These are phyloP conservation scores for Sporisorium iseilematis-ciliati DNA, from an alignment of 1,284 basidiomycete genomes.

Conservation along the genomic window DNA sequence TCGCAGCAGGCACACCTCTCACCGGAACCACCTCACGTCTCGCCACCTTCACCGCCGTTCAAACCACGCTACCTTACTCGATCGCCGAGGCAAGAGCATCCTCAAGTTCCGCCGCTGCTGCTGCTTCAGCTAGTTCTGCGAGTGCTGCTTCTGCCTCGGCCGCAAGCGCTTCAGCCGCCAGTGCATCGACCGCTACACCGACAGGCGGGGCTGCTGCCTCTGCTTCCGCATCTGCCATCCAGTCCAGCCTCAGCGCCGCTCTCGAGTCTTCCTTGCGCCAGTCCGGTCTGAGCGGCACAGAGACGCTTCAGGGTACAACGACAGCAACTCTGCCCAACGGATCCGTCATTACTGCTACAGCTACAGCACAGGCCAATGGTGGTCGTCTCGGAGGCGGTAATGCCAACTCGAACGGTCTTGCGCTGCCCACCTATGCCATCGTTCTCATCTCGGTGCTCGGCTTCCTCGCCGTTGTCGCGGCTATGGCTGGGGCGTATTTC, in stretches of 20 bases:
- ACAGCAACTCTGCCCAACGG: slow-evolving; percentile 61
- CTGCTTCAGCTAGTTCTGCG: slow-evolving; percentile 30
- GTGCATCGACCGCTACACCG: slow-evolving; percentile 6
- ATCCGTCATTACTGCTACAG: slow-evolving; percentile 55
- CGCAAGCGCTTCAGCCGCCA: slow-evolving; percentile 21
- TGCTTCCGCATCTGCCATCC: slow-evolving; percentile 47
- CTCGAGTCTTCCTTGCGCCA: slow-evolving; percentile 51
- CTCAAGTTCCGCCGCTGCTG: slow-evolving; percentile 35
- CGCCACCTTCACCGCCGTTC: slow-evolving; percentile 56
- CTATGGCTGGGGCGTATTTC: slow-evolving; percentile 53
- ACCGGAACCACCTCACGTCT: slow-evolving; percentile 50
- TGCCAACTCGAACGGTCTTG: slow-evolving; percentile 38
- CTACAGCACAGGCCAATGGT: slow-evolving; percentile 61
- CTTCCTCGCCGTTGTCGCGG: slow-evolving; percentile 56
- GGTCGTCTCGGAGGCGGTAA: slow-evolving; percentile 34
- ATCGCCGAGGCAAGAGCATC: slow-evolving; percentile 43
- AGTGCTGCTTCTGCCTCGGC: slow-evolving; percentile 36
- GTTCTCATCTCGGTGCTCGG: slow-evolving; percentile 63
- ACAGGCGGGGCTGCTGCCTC: slow-evolving; percentile 25
- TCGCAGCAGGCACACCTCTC: slow-evolving; percentile 38
- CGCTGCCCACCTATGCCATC: slow-evolving; percentile 58
- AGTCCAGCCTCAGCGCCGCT: slow-evolving; percentile 51
- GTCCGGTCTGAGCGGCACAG: slow-evolving; percentile 56
- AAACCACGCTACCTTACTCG: slow-evolving; percentile 54
- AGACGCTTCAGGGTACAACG: slow-evolving; percentile 55